phyloP scores from a whole-genome alignment of 495 filamentous ascomycete genomes.

The Aspergillus funiculosus region DNA sequence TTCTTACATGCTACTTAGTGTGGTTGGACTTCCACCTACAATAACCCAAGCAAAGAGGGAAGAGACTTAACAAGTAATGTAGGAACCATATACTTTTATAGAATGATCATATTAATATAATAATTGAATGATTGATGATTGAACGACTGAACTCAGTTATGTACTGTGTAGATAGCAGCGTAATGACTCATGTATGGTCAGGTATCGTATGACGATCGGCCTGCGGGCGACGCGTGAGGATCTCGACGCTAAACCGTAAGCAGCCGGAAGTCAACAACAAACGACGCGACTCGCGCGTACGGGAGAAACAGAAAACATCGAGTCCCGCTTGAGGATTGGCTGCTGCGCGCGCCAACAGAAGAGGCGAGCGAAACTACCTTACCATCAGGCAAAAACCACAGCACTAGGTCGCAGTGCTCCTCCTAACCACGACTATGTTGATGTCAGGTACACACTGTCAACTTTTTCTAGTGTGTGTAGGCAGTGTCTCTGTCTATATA shows the following conservation, averaged over 20 bases:
- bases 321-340: constrained; percentile 21
- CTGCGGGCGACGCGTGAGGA: constrained; percentile 21
- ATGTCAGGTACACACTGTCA: constrained; percentile 14
- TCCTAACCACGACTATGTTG: constrained; percentile 5
- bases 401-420: no score
- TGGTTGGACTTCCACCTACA: background rate
- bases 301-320: constrained; percentile 18
- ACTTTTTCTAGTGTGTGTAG: constrained; percentile 11
- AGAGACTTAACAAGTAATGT: background rate
- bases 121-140: background rate
- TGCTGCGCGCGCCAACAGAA: constrained; percentile 9
- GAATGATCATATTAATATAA: background rate
- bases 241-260: constrained; percentile 17
- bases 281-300: constrained; percentile 23
- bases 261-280: constrained; percentile 20
- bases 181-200: constrained; percentile 13
- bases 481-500: background rate
- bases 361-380: constrained; percentile 17
- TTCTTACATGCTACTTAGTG: background rate
- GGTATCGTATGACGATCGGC: constrained; percentile 6
- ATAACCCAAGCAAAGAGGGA: background rate
- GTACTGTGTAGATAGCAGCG: no score
- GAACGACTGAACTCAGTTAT: background rate
- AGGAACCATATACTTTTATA: background rate
- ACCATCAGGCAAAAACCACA: background rate